Evolutionary conservation across 306 rosid genomes (phyloP).

Genomic region (Lithocarpus polystachyus): DNA sequence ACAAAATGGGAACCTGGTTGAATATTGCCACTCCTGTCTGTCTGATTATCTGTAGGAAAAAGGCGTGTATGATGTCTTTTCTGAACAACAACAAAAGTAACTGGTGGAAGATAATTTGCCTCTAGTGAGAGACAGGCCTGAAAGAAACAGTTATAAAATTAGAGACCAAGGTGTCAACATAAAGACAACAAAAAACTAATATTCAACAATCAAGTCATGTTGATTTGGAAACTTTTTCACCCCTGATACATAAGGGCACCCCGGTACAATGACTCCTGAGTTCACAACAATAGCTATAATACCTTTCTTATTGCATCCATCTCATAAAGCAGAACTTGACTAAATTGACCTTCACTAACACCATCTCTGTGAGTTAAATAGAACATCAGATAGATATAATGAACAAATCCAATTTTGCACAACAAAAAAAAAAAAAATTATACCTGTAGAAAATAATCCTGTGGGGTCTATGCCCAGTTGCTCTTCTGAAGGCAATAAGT

Average conservation of each 20-base stretch:
- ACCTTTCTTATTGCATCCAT: constrained; percentile 85
- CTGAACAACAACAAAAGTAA: constrained; percentile 82
- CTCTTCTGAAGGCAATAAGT: constrained; percentile 33
- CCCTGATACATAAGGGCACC: not conserved
- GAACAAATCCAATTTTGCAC: not conserved
- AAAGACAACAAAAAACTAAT: not conserved
- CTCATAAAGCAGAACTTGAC: constrained; percentile 73
- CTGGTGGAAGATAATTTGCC: constrained; percentile 37
- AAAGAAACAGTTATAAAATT: not conserved
- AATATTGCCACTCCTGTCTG: constrained; percentile 66
- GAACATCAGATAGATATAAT: not conserved
- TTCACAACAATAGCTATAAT: not conserved
- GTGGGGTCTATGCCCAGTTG: constrained; percentile 36
- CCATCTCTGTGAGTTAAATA: constrained; percentile 64
- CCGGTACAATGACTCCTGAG: not conserved
- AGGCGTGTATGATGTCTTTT: constrained; percentile 79
- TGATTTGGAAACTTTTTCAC: no score
- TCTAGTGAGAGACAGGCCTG: constrained; percentile 72
- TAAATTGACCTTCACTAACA: constrained; percentile 84
- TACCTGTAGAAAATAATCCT: constrained; percentile 88
- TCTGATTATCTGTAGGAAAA: constrained; percentile 39
- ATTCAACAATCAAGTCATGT: not conserved
- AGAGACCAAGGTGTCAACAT: not conserved
- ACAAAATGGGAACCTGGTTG: constrained; percentile 52
- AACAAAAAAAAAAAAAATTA: not conserved